Conservation (phyloP, 768 basidiomycete species). For the Rossbeevera mucosa region DNA sequence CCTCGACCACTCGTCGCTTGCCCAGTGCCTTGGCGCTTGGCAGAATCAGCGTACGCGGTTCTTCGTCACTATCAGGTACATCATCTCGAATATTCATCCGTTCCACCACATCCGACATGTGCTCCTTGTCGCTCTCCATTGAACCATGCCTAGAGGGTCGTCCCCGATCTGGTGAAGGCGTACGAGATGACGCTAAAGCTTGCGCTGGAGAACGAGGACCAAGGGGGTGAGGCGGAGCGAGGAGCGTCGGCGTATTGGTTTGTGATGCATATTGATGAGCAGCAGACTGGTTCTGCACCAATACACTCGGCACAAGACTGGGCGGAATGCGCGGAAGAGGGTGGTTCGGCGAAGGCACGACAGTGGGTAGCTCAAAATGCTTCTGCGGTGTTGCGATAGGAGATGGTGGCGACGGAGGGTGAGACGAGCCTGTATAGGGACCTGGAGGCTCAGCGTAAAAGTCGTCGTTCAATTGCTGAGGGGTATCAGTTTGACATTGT, state of each 20-base stretch:
- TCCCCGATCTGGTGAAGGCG: slow-evolving; percentile 62
- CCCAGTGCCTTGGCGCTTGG: slow-evolving; percentile 89
- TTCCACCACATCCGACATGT: slow-evolving; percentile 25
- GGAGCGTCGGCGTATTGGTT: slow-evolving; percentile 30
- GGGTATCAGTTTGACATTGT: background rate
- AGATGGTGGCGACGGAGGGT: slow-evolving; percentile 27
- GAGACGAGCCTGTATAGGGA: slow-evolving; percentile 25
- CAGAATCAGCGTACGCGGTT: slow-evolving; percentile 38
- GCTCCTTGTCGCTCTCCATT: slow-evolving; percentile 20
- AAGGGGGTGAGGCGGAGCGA: slow-evolving; percentile 68
- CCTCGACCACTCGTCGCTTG: slow-evolving; percentile 65
- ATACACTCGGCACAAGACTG: slow-evolving; percentile 17
- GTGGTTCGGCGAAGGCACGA: slow-evolving; percentile 31
- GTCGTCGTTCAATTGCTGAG: slow-evolving; percentile 26
- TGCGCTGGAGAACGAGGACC: slow-evolving; percentile 66
- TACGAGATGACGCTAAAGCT: slow-evolving; percentile 46
- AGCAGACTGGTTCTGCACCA: slow-evolving; percentile 9
- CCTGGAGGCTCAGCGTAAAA: slow-evolving; percentile 15
- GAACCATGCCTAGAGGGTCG: slow-evolving; percentile 22
- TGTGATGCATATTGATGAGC: slow-evolving; percentile 25
- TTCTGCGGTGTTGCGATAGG: slow-evolving; percentile 31
- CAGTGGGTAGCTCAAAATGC: slow-evolving; percentile 28
- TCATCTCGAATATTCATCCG: slow-evolving; percentile 27
- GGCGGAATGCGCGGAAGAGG: slow-evolving; percentile 38
- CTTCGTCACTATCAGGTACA: slow-evolving; percentile 25